Base-by-base conservation (phyloP, 495 filamentous ascomycete species). In the Rhypophila decipiens region DNA sequence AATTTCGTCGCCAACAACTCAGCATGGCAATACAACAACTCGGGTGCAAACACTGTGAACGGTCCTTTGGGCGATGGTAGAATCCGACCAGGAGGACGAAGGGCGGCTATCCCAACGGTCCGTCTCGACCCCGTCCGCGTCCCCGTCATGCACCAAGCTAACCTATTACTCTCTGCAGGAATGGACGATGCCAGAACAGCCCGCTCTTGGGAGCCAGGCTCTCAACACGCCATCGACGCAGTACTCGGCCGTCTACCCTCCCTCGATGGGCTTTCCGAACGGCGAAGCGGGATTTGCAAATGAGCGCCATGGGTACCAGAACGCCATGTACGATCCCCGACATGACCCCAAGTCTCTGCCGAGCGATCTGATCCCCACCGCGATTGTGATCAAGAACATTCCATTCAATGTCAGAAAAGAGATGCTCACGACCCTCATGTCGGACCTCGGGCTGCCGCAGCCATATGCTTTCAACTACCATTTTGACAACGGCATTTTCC, bases 381-480 rank as follows among this genome's bases (percentile, higher is more conserved):
- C 93, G 27, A 97, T 98, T 52, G 93, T 98, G 41, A 97, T 98
- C 72, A 98, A 98, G 72, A 98, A 98, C 59, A 98, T 98, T 40
- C 93, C 94, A 2, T 98, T 98, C 62, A 93, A 93, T 37, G 89
- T 96, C 36, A 90, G 96, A 69, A 96, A 96, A 70, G 93, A 98
- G 65, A 86, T 90, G 65, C 76, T 98, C 35, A 86, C 95, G 15
- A 77, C 82, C 47, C 72, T 96, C 53, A 97, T 98, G 93, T 90
- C 87, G 12, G 85, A 94, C 19, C 75, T 96, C 70, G 82, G 83
- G 46, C 76, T 97, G 23, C 93, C 93, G 1, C 79, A 96, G 33
- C 93, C 93, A 0, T 98, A 98, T 61, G 93, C 93, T 4, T 98
- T 98, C 77, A 98, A 98, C 69, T 98, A 98, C 56, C 93, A 98